Evolutionary conservation across 306 rosid species (phyloP).

Genomic region (Canavalia ensiformis): DNA sequence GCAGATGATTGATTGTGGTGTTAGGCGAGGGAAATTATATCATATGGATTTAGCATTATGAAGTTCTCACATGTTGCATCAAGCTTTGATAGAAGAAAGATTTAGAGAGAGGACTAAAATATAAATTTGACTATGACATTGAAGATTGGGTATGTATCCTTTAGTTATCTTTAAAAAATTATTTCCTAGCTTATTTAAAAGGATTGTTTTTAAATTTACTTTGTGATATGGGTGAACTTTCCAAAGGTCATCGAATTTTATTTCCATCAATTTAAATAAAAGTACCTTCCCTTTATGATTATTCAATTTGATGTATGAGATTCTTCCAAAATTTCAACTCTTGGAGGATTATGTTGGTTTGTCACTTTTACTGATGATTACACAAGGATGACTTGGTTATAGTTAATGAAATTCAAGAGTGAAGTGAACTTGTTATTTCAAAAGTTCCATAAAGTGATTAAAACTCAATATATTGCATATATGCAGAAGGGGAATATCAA

Average conservation of each 20-base stretch:
- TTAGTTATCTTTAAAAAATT: neutral
- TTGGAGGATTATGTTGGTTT: neutral
- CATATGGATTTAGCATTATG: too few relatives aligned
- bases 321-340: neutral
- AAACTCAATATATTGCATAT: neutral
- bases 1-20: too few relatives aligned
- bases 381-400: neutral
- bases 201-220: neutral
- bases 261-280: neutral
- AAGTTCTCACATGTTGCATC: too few relatives aligned
- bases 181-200: neutral
- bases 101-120: too few relatives aligned
- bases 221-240: slow-evolving; percentile 24
- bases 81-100: too few relatives aligned
- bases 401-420: neutral
- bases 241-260: neutral
- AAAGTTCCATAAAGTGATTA: neutral
- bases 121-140: too few relatives aligned
- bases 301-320: neutral
- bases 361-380: neutral
- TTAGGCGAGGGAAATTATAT: too few relatives aligned
- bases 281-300: neutral
- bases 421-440: neutral
- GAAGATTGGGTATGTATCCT: too few relatives aligned
- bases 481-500: neutral